These are phyloP conservation scores for Taphrina betulina DNA, from an alignment of 1,139 yeast species.

Conservation along the genomic window DNA sequence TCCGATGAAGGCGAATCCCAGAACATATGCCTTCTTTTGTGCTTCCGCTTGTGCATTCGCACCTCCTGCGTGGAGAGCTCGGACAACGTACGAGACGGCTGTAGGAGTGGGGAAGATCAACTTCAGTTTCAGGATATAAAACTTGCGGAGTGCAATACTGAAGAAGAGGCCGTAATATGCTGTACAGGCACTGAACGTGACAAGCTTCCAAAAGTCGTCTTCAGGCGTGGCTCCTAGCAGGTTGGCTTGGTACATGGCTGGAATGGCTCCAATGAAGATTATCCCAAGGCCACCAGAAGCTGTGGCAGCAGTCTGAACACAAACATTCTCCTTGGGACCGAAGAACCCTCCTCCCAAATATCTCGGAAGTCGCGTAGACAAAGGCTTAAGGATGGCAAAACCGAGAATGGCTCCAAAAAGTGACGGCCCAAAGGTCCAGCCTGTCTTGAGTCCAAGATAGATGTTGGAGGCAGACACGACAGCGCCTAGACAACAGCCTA, in stretches of 20 bases:
- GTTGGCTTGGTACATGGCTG: conserved; percentile 33
- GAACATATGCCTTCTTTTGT: conserved; percentile 19
- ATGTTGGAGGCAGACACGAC: conserved; percentile 35
- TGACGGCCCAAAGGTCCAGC: conserved; percentile 34
- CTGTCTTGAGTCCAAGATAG: conserved; percentile 34
- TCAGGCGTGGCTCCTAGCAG: conserved; percentile 27
- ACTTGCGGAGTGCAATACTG: conserved; percentile 33
- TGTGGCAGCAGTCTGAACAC: conserved; percentile 32
- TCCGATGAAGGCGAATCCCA: conserved; percentile 21
- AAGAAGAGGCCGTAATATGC: conserved; percentile 35
- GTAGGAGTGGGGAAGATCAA: conserved; percentile 34
- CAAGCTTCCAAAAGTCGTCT: conserved; percentile 29
- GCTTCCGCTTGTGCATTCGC: conserved; percentile 26
- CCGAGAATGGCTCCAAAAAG: conserved; percentile 35
- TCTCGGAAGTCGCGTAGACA: conserved; percentile 8
- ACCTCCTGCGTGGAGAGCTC: conserved; percentile 34
- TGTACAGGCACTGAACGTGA: conserved; percentile 32
- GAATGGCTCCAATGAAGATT: conserved; percentile 33
- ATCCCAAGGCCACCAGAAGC: conserved; percentile 33
- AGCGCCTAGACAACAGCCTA: conserved; percentile 30
- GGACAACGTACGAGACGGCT: conserved; percentile 33
- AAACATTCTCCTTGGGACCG: conserved; percentile 34
- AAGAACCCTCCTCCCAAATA: conserved; percentile 34
- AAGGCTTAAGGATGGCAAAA: conserved; percentile 31
- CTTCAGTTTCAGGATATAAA: conserved; percentile 32